Evolutionary conservation across 108 stramenopile species (phyloP).

Genomic region (Conticribra guillardii): DNA sequence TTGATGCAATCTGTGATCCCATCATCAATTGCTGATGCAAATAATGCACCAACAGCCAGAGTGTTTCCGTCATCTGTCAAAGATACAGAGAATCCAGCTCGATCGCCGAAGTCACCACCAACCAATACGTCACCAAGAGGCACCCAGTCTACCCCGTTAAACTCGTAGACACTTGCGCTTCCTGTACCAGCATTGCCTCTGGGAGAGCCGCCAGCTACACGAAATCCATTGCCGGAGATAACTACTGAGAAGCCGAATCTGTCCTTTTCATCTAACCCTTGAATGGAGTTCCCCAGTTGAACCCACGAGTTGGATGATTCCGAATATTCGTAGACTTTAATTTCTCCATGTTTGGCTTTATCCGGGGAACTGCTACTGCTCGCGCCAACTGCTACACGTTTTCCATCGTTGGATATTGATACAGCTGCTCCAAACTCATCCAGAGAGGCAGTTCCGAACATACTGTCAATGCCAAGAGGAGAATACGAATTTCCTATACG

Average conservation of each 20-base stretch:
- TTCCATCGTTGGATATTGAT: slow-evolving; percentile 35
- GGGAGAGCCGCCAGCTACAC: slow-evolving; percentile 36
- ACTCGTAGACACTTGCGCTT: slow-evolving; percentile 32
- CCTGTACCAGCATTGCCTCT: slow-evolving; percentile 32
- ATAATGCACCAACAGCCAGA: slow-evolving; percentile 28
- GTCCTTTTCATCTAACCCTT: slow-evolving; percentile 32
- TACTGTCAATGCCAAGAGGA: slow-evolving; percentile 28
- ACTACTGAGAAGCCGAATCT: slow-evolving; percentile 35
- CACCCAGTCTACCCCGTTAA: slow-evolving; percentile 20
- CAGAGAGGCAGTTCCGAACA: slow-evolving; percentile 25
- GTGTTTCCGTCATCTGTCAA: slow-evolving; percentile 23
- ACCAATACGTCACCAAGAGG: slow-evolving; percentile 13
- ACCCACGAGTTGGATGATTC: slow-evolving; percentile 27
- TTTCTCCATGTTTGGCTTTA: slow-evolving; percentile 27
- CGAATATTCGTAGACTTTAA: slow-evolving; percentile 24
- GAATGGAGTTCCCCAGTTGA: slow-evolving; percentile 40
- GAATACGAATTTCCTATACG: slow-evolving; percentile 4
- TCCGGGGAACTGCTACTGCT: slow-evolving; percentile 27
- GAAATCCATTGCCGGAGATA: slow-evolving; percentile 34
- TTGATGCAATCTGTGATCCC: neutral
- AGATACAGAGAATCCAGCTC: slow-evolving; percentile 31
- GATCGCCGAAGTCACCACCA: slow-evolving; percentile 8
- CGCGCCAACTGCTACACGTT: slow-evolving; percentile 34
- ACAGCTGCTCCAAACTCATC: slow-evolving; percentile 46
- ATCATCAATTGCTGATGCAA: neutral